Percentiles rank a stretch among this genome's conserved stretches.
Evolutionary conservation across 2,329 filamentous ascomycete genomes (phyloP).

Genomic region (Penicillium sp.): DNA sequence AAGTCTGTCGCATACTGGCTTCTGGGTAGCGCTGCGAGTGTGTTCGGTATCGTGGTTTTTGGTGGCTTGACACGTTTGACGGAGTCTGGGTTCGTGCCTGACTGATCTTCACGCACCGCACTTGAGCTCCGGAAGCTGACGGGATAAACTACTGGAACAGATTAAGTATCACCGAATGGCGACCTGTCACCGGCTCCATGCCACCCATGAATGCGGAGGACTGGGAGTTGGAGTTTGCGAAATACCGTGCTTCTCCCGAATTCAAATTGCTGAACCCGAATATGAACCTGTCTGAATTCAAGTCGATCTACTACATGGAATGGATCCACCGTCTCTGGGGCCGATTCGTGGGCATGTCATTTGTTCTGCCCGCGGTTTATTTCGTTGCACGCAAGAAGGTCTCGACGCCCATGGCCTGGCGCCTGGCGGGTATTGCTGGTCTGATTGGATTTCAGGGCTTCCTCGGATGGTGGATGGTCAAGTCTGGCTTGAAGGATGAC

Average conservation of each 20-base stretch:
- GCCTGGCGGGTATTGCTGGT: slow-evolving; percentile 76
- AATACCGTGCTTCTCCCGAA: slow-evolving; percentile 89
- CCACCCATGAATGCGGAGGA: slow-evolving; percentile 74
- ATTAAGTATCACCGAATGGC: slow-evolving; percentile 98
- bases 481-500: slow-evolving; percentile 91
- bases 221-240: slow-evolving; percentile 90
- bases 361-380: slow-evolving; percentile 83
- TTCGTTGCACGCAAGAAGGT: slow-evolving; percentile 80
- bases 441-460: slow-evolving; percentile 94
- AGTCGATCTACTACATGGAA: slow-evolving; percentile 99
- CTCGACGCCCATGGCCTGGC: slow-evolving; percentile 70
- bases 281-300: slow-evolving; percentile 92
- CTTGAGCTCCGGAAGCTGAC: slow-evolving; percentile 11
- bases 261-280: slow-evolving; percentile 87
- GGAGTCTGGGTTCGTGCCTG: slow-evolving; percentile 71
- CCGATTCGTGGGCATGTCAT: slow-evolving; percentile 82
- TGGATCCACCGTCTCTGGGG: slow-evolving; percentile 97
- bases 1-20: slow-evolving; percentile 89
- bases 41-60: slow-evolving; percentile 95
- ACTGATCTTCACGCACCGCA: not conserved
- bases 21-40: slow-evolving; percentile 82
- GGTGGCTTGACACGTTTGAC: slow-evolving; percentile 90
- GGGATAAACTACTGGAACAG: slow-evolving; percentile 47
- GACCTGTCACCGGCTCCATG: slow-evolving; percentile 86
- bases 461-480: slow-evolving; percentile 99